Evolutionary conservation across 106 monocot species (phyloP).

Genomic region (Chionographis japonica): DNA sequence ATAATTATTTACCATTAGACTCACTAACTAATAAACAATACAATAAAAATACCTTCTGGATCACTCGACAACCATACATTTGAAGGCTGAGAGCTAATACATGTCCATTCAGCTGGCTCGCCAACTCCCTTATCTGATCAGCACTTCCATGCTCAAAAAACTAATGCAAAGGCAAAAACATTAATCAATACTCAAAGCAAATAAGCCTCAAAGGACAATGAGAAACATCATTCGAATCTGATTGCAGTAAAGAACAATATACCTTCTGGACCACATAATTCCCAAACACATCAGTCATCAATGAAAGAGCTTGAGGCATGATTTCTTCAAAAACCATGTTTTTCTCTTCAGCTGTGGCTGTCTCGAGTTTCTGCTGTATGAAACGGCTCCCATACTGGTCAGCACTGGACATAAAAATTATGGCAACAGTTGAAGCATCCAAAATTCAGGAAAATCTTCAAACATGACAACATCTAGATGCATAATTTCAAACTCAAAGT

Average conservation of each 20-base stretch:
- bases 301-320: slow-evolving; percentile 64
- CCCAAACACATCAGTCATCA: slow-evolving; percentile 94
- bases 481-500: no score
- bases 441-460: no score
- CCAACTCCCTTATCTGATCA: slow-evolving; percentile 54
- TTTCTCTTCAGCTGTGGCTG: slow-evolving; percentile 66
- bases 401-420: slow-evolving; percentile 37
- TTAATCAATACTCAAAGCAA: not conserved
- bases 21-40: no score
- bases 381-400: slow-evolving; percentile 88
- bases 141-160: slow-evolving; percentile 77
- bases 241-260: not conserved
- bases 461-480: no score
- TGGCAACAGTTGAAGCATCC: not conserved
- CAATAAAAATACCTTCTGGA: slow-evolving; percentile 61
- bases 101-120: slow-evolving; percentile 53
- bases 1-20: no score
- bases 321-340: slow-evolving; percentile 77
- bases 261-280: slow-evolving; percentile 95
- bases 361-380: slow-evolving; percentile 88
- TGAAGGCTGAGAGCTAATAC: slow-evolving; percentile 74
- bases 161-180: slow-evolving; percentile 16
- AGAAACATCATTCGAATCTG: not conserved
- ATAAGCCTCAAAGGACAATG: slow-evolving; percentile 3
- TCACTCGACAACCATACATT: slow-evolving; percentile 88